phyloP scores from a whole-genome alignment of 305 asterid genomes.

The Fraxinus velutina region DNA sequence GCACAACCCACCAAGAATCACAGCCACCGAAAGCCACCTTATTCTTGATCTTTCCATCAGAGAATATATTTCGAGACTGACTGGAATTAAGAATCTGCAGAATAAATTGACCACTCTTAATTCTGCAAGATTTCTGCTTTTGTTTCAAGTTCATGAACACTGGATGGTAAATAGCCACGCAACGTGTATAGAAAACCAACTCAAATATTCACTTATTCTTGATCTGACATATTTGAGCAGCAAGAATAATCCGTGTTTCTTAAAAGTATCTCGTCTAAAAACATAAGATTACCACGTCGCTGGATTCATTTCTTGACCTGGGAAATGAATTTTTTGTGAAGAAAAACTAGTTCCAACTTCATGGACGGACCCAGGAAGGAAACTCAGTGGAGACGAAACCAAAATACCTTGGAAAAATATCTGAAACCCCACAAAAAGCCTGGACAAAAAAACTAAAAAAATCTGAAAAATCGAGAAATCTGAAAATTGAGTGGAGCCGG shows the following conservation, averaged over 20 bases:
- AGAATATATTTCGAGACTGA: conserved; percentile 28
- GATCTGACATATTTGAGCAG: neutral
- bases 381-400: too few species aligned
- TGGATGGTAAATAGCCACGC: conserved; percentile 7
- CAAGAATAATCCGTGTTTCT: neutral
- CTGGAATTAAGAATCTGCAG: conserved; percentile 23
- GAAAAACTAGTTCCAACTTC: neutral
- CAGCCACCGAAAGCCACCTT: conserved; percentile 38
- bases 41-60: conserved; percentile 31
- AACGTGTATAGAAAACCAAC: conserved; percentile 23
- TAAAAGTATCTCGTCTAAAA: neutral
- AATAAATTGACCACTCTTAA: conserved; percentile 19
- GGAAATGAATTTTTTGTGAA: neutral
- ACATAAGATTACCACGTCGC: neutral
- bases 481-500: too few species aligned
- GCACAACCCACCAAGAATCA: conserved; percentile 34
- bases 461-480: too few species aligned
- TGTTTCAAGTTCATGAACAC: neutral
- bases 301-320: neutral
- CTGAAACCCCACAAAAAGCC: too few species aligned
- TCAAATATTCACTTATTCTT: conserved; percentile 13
- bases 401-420: too few species aligned
- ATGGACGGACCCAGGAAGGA: too few species aligned
- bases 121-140: neutral
- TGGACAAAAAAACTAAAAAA: too few species aligned